These are phyloP conservation scores for Euphorbia celastroides DNA, from an alignment of 441 rosid species.

Conservation along the genomic window DNA sequence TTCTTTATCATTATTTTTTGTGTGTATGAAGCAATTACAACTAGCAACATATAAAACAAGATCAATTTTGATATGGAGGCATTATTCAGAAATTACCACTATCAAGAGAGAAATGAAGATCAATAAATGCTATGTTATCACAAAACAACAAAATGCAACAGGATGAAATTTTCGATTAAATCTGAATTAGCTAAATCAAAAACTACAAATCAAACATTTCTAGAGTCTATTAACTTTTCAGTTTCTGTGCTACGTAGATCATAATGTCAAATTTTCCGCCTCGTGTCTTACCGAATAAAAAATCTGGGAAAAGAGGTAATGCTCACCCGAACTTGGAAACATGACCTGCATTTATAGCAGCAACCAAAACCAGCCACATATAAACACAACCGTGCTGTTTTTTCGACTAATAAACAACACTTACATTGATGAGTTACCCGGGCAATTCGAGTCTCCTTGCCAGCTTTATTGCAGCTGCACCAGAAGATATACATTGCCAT, in stretches of 20 bases:
- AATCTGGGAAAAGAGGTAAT: constrained; percentile 42
- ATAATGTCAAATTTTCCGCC: constrained; percentile 30
- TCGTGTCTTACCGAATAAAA: constrained; percentile 40
- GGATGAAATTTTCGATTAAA: too few species aligned
- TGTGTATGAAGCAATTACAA: too few species aligned
- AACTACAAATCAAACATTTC: too few species aligned
- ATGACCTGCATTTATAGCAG: constrained; percentile 35
- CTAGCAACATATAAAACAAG: too few species aligned
- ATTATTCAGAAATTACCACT: background rate
- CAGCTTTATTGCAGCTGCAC: constrained; percentile 50
- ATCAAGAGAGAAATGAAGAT: background rate
- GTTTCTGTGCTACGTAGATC: constrained; percentile 8
- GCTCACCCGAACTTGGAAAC: constrained; percentile 56
- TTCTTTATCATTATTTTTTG: too few species aligned
- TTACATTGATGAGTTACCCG: constrained; percentile 47
- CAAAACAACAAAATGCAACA: background rate
- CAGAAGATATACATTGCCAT: constrained; percentile 65
- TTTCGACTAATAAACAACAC: background rate
- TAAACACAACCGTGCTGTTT: background rate
- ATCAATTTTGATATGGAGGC: too few species aligned
- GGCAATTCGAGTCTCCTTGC: constrained; percentile 49
- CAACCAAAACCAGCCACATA: background rate
- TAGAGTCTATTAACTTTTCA: too few species aligned
- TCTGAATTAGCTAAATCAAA: too few species aligned
- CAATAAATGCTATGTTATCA: background rate